Evolutionary conservation across 176 grass and related monocot genomes (phyloP).

Genomic region (Coix lacrymajobi): DNA sequence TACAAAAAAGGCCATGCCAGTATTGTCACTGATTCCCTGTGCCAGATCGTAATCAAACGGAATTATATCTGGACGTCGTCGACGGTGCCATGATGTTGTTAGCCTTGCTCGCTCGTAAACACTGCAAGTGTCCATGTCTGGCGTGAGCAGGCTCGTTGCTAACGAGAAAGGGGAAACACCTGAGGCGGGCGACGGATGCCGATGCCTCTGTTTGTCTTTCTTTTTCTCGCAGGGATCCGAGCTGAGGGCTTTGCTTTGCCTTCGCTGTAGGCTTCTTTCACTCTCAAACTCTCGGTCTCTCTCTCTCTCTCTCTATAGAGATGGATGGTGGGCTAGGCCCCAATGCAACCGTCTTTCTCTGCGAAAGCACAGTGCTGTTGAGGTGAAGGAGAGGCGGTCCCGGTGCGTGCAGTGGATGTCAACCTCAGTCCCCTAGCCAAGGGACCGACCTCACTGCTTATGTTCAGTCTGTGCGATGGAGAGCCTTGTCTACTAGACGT

Average conservation of each 20-base stretch:
- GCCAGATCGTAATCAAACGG: conserved; percentile 3
- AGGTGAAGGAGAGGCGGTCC: conserved; percentile 2
- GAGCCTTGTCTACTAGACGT: conserved; percentile 10
- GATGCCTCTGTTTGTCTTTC: background rate
- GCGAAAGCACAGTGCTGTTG: background rate
- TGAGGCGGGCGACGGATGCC: background rate
- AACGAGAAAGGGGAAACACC: background rate
- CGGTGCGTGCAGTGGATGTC: conserved; percentile 21
- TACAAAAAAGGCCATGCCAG: background rate
- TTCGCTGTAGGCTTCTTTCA: background rate
- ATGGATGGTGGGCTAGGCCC: background rate
- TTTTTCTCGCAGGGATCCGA: background rate
- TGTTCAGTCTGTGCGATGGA: conserved; percentile 4
- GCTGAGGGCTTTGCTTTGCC: background rate
- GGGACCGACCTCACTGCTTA: background rate
- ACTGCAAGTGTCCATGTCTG: background rate
- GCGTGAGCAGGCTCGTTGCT: background rate
- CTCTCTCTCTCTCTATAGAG: too few species aligned
- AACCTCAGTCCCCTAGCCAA: conserved; percentile 6
- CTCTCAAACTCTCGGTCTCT: background rate
- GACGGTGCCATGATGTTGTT: background rate
- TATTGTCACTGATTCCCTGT: background rate
- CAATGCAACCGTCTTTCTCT: background rate
- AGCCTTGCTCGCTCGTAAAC: background rate
- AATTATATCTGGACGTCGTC: conserved; percentile 16